Percentiles rank a stretch among this genome's conserved stretches.
phyloP scores from a whole-genome alignment of 2,329 filamentous ascomycete species.

The Diaporthe citriasiana region DNA sequence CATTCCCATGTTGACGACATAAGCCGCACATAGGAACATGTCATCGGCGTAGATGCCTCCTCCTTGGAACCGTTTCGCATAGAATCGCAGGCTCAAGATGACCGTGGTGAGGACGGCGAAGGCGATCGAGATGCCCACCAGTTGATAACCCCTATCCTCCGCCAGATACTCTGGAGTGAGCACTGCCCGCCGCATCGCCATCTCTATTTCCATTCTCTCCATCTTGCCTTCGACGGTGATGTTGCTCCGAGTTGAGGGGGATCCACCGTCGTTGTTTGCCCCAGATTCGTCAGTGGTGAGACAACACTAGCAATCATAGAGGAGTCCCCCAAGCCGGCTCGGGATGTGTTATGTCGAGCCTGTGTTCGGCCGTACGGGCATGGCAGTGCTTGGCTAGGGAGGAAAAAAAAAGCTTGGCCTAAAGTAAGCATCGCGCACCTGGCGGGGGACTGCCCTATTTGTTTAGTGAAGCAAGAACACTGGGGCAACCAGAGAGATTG shows the following conservation, averaged over 20 bases:
- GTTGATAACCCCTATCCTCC: slow-evolving; percentile 28
- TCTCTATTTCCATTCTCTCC: not conserved
- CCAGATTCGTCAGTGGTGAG: not conserved
- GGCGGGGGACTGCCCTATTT: not conserved
- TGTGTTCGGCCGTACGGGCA: slow-evolving; percentile 25
- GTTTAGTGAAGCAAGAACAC: not conserved
- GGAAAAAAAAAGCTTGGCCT: not conserved
- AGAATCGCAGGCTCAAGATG: slow-evolving; percentile 43
- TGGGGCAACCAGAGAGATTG: not conserved
- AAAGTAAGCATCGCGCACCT: not conserved
- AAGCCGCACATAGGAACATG: slow-evolving; percentile 43
- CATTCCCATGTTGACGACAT: slow-evolving; percentile 45
- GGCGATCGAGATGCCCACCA: slow-evolving; percentile 45
- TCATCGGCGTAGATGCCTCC: slow-evolving; percentile 43
- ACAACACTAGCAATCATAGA: not conserved
- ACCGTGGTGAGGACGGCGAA: slow-evolving; percentile 43
- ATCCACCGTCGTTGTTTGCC: not conserved
- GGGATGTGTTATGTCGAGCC: slow-evolving; percentile 26
- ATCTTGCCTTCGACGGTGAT: not conserved
- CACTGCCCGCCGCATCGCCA: slow-evolving; percentile 5
- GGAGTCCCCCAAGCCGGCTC: slow-evolving; percentile 26
- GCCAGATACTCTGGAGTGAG: slow-evolving; percentile 28
- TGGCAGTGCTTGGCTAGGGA: slow-evolving; percentile 26
- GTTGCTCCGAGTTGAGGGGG: not conserved
- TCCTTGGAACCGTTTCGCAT: slow-evolving; percentile 43